These are phyloP conservation scores for Fomitiporia mediterranea DNA, from an alignment of 1,284 basidiomycete species.

Conservation along the genomic window DNA sequence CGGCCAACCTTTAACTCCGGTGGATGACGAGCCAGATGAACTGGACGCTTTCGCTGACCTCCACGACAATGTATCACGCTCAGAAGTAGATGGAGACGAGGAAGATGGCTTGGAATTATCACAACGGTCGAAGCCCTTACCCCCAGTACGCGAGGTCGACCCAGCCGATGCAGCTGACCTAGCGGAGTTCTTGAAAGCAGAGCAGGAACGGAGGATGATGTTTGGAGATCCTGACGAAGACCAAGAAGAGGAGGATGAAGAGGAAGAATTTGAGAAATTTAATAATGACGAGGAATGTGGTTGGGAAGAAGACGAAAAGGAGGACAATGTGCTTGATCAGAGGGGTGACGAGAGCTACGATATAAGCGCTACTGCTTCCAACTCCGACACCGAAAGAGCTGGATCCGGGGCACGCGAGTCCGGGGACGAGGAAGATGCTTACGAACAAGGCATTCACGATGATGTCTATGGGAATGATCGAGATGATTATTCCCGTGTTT, in stretches of 20 bases:
- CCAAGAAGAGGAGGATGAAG: constrained; percentile 24
- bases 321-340: neutral
- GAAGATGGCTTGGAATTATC: constrained; percentile 23
- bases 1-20: constrained; percentile 22
- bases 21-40: constrained; percentile 36
- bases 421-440: constrained; percentile 20
- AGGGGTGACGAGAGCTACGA: neutral
- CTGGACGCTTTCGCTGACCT: constrained; percentile 38
- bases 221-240: constrained; percentile 42
- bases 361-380: neutral
- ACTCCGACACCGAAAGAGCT: constrained; percentile 20
- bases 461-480: constrained; percentile 1
- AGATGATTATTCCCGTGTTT: neutral
- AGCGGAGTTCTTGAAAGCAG: constrained; percentile 60
- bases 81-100: constrained; percentile 28
- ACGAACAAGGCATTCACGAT: constrained; percentile 9
- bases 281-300: constrained; percentile 9
- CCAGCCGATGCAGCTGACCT: constrained; percentile 55
- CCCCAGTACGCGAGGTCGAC: constrained; percentile 41
- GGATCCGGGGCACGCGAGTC: constrained; percentile 23
- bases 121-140: constrained; percentile 28
- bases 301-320: constrained; percentile 7
- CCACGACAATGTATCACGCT: constrained; percentile 31
- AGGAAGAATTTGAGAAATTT: constrained; percentile 7
- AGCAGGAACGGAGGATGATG: constrained; percentile 43